Percentiles rank a stretch among this genome's conserved stretches.
Evolutionary conservation across 2,329 filamentous ascomycete genomes (phyloP).

Genomic region (Colletotrichum lindemuthianum): DNA sequence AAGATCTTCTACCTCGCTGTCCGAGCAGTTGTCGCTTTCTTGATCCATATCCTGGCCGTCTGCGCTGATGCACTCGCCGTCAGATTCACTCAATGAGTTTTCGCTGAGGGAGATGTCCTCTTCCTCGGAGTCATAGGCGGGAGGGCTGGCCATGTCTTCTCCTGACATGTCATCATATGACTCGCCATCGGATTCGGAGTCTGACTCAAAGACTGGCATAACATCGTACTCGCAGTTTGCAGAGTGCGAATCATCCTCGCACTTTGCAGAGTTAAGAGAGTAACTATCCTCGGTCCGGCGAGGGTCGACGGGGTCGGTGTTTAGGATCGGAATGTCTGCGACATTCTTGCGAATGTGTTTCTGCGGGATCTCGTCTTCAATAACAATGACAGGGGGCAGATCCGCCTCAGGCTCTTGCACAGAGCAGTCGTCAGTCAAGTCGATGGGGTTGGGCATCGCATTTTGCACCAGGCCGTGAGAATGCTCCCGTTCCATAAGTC

Average conservation of each 20-base stretch:
- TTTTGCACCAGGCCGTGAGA: background rate
- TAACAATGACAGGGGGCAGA: background rate
- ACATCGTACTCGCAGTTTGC: background rate
- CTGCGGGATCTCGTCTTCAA: conserved; percentile 8
- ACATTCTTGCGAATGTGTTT: background rate
- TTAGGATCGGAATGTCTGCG: no score
- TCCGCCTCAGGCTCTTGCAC: no score
- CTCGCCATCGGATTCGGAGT: conserved; percentile 3
- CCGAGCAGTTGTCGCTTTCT: conserved; percentile 28
- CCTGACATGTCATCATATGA: conserved; percentile 12
- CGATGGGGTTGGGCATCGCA: conserved; percentile 11
- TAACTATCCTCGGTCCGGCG: no score
- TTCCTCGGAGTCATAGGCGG: background rate
- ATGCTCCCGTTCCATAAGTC: conserved; percentile 4
- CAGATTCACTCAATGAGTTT: conserved; percentile 32
- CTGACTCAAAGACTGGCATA: conserved; percentile 8
- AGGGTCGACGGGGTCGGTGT: no score
- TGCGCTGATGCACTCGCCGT: conserved; percentile 43
- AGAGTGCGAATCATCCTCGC: no score
- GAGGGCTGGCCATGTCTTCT: background rate
- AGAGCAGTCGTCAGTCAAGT: conserved; percentile 6
- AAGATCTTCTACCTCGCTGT: conserved; percentile 5
- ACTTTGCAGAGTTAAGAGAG: no score
- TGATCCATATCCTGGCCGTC: conserved; percentile 39
- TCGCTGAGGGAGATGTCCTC: conserved; percentile 27